Evolutionary conservation across 805 yeast species (phyloP).

Genomic region (Ogataea ganodermae): DNA sequence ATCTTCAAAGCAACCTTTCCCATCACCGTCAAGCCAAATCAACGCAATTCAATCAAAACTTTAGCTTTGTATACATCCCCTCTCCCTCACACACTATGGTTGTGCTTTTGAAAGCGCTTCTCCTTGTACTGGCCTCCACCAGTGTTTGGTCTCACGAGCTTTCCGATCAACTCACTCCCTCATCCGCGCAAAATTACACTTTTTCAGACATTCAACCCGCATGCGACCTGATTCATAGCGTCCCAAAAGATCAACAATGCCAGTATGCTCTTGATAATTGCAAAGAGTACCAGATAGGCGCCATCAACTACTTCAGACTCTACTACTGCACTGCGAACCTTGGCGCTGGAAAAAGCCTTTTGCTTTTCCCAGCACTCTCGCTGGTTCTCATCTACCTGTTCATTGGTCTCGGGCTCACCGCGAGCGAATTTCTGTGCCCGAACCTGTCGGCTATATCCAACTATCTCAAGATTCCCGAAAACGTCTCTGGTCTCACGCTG

Average conservation of each 20-base stretch:
- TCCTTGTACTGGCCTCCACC: background rate
- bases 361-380: constrained; percentile 25
- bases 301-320: constrained; percentile 30
- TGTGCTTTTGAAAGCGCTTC: background rate
- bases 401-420: constrained; percentile 71
- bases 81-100: background rate
- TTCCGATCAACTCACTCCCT: too few species aligned
- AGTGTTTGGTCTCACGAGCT: background rate
- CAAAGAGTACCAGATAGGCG: constrained; percentile 29
- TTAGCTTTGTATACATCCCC: too few species aligned
- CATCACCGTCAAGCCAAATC: background rate
- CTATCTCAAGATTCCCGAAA: constrained; percentile 67
- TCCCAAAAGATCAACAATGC: constrained; percentile 32
- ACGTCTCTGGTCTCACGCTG: constrained; percentile 83
- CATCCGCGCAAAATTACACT: too few species aligned
- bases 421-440: constrained; percentile 83
- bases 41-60: background rate
- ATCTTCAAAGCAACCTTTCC: too few species aligned
- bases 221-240: constrained; percentile 26
- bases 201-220: too few species aligned
- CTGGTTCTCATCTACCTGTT: constrained; percentile 46
- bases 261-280: constrained; percentile 31
- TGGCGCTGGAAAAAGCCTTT: constrained; percentile 12
- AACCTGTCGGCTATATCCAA: constrained; percentile 71
- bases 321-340: constrained; percentile 34